These are phyloP conservation scores for Syzygium syzygioides DNA, from an alignment of 441 rosid genomes.

Conservation along the genomic window DNA sequence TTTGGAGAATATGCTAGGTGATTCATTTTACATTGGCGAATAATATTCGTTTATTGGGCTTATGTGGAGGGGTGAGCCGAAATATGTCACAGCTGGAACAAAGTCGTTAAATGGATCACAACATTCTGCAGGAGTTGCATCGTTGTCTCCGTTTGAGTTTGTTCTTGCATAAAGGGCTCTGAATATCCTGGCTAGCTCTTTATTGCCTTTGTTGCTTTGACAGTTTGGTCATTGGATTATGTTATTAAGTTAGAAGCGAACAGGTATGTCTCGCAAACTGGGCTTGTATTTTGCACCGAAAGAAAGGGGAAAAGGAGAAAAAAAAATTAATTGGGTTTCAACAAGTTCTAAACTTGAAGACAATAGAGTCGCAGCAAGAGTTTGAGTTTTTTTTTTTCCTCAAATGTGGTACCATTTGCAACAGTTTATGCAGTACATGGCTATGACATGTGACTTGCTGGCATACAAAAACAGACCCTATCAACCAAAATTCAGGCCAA, in stretches of 20 bases:
- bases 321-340: not conserved
- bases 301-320: not conserved
- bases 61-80: no score
- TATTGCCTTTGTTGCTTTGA: not conserved
- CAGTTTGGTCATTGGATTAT: not conserved
- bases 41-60: no score
- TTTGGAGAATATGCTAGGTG: no score
- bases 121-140: not conserved
- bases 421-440: not conserved
- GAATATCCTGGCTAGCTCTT: not conserved
- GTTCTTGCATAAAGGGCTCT: not conserved
- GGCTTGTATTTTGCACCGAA: not conserved
- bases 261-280: not conserved
- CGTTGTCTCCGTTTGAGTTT: not conserved
- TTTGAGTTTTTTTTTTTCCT: not conserved
- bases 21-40: no score
- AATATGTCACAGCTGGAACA: no score
- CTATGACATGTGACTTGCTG: not conserved
- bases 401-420: not conserved
- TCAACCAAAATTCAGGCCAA: not conserved
- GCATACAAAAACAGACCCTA: not conserved
- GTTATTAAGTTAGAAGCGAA: not conserved
- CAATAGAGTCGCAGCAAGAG: not conserved
- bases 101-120: no score
- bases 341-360: not conserved